Evolutionary conservation across 805 yeast genomes (phyloP), one percentile per base, ranked within the genome.

Genomic region (Ogataea corticis): DNA sequence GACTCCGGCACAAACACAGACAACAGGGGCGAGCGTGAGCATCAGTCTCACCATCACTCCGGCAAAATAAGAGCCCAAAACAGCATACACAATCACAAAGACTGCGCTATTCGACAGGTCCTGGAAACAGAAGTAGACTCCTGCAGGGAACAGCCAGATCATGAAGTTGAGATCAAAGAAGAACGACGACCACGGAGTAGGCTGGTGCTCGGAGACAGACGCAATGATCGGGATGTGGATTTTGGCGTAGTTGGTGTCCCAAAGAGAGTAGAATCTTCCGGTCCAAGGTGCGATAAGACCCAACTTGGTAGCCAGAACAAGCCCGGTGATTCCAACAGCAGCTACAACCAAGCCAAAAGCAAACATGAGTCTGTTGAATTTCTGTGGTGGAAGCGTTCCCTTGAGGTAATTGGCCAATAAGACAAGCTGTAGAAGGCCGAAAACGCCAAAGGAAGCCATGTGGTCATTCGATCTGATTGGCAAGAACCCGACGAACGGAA

Each of bases 281-380:
- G 97, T 90, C 99, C 99, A 94, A 44, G 99, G 99, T 30, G 98
- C 97, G 67, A 95, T 94, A 66, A 85, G 82, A 3, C 97, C 99
- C 43, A 89, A 73, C 49, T 87, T 85, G 14, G 99, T 94, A 56
- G 95, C 82, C 14, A 77, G 80, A 37, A 88, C 77, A 44, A 94
- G 73, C 16, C 85, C 96, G 12, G 73, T 72, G 34, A 88, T 61
- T 46, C 97, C 96, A 25, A 85, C 52, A 13, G 69, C 62, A 25
- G 82, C 71, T 44, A 90, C 73, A 16, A 80, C 58, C 2, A 68
- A 64, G 42, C 86, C 67, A 13, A 89, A 80, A 16, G 84, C 79
- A 17, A 77, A 59, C 70, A 86, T 73, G 37, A 88, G 79, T 10
- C 82, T 74, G 61, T 73, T 80, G 76, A 94, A 94, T 65, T 85